These are phyloP conservation scores for Alternaria novae-zelandiae DNA, from an alignment of 2,329 filamentous ascomycete species.

Conservation along the genomic window DNA sequence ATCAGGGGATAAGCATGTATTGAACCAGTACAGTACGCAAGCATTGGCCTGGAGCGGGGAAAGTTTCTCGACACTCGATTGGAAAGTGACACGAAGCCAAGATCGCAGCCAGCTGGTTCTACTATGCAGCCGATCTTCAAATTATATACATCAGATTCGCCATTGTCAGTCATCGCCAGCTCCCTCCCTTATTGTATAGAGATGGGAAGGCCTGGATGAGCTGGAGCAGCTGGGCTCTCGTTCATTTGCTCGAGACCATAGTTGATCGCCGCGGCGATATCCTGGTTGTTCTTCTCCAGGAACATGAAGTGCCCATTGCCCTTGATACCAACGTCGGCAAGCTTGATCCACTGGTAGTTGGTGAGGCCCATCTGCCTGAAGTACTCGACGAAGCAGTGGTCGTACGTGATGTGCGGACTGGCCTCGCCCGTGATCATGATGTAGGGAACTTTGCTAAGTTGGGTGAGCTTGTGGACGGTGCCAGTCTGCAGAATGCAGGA, in stretches of 20 bases:
- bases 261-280: constrained; percentile 45
- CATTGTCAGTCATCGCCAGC: not conserved
- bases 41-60: not conserved
- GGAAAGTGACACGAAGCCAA: not conserved
- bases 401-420: constrained; percentile 39
- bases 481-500: constrained; percentile 24
- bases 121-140: not conserved
- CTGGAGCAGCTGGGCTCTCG: not conserved
- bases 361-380: constrained; percentile 52
- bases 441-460: constrained; percentile 36
- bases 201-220: not conserved
- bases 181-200: not conserved
- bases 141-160: not conserved
- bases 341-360: constrained; percentile 51
- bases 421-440: constrained; percentile 41
- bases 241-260: constrained; percentile 6
- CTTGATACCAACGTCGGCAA: constrained; percentile 53
- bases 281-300: constrained; percentile 59
- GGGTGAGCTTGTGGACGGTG: constrained; percentile 25
- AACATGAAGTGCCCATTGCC: constrained; percentile 66
- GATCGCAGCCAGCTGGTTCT: not conserved
- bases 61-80: not conserved
- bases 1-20: not conserved
- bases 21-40: not conserved
- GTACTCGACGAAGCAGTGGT: constrained; percentile 40